Base-by-base conservation (phyloP, 345 rosid species). In the Chamaenerion angustifolium region DNA sequence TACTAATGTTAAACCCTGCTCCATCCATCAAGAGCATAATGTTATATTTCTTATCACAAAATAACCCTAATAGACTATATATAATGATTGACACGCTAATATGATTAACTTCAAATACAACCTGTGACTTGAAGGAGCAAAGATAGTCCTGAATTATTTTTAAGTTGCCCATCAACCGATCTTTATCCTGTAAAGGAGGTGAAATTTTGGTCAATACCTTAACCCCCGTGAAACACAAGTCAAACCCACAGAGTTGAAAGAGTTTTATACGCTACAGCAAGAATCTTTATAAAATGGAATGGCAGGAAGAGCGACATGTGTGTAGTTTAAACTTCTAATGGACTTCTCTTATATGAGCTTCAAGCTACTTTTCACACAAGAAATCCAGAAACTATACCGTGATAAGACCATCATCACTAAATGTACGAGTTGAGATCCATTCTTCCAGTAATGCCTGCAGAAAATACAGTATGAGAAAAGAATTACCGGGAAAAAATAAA, bases 381-480 rank as follows among this genome's bases (percentile, higher is more conserved):
- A n/a, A n/a, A 21, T 21, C 1, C 25, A 21, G 2, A 42, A 25
- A 12, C 31, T 45, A 17, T 70, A 88, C 96, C 90, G 74, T 74
- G 10, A 77, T 69, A 57, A 74, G 74, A 71, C 66, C 68, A 56
- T 81, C 78, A 55, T 78, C 82, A 53, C 80, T 60, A 40, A 66
- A 73, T 56, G 80, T 67, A 51, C 76, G 81, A 12, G 86, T 67
- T 46, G 82, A 66, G 67, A 82, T 73, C 94, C 95, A 82, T 68
- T 93, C 99, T 71, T 93, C 99, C 42, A 93, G 69, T 68, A 88
- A 76, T 52, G 97, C 92, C 97, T 93, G 70, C 64, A 66, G 49
- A 53, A 52, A 41, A 56, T 11, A 19, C n/a, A n/a, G 25, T 21
- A n/a, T n/a, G n/a, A n/a, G n/a, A n/a, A 14, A 50, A 42, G 49